Evolutionary conservation across 768 basidiomycete species (phyloP), one percentile per base, ranked within the genome.

Genomic region (Lactarius indigo): DNA sequence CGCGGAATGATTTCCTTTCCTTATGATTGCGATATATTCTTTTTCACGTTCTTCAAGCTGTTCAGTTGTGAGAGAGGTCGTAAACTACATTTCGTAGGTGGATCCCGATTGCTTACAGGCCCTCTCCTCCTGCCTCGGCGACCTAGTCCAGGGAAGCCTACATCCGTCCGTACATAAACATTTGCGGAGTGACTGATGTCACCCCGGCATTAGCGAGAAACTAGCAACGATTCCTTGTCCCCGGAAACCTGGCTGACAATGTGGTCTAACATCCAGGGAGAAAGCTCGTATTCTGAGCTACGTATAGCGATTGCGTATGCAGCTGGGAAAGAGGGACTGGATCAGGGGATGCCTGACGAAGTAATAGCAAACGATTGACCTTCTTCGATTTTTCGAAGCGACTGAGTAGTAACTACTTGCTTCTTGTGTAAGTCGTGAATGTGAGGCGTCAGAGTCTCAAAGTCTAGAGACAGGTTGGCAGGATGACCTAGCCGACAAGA

Each of bases 351-450:
- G 17, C 8, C 9, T 15, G 20, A 50, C 17, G 44, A 50, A 63
- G 12, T 52, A n/a, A 52, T 23, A 10, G 13, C 44, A 31, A 26
- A 67, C 2, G 13, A 74, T 81, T 64, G 69, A 96, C 96, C 94
- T 72, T 89, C 85, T 82, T 99, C 96, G 59, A 98, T 96, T 78
- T 98, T 99, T 73, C 88, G 85, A 9, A 99, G 81, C n/a, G 94
- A 96, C 71, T 91, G 87, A 3, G 82, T 78, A 0, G 95, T 96
- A 20, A 96, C 91, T 3, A 79, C 75, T 74, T 97, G 94, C 78
- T 99, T 99, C 80, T 92, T 96, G 63, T 81, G 80, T 50, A 99
- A 80, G 57, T 90, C 89, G 54, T 81, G 82, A 58, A 93, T 81
- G 72, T 87, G 81, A 1, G 90, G 87, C 1, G 87, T 85, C 69